Evolutionary conservation across 2,329 filamentous ascomycete species (phyloP).

Genomic region (Aspergillus proliferans): DNA sequence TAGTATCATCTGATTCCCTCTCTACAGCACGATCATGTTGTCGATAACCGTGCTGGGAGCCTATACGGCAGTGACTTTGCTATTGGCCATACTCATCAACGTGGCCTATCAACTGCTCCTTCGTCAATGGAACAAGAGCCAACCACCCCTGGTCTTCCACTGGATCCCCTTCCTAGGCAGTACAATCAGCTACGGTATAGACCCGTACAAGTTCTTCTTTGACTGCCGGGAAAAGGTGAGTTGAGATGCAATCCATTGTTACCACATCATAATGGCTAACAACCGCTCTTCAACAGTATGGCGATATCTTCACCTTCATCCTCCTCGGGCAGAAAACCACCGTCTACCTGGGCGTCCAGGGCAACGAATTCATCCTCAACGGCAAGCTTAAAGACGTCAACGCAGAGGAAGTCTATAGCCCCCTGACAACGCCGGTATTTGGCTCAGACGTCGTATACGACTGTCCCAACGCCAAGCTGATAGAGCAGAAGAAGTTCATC

Average conservation of each 20-base stretch:
- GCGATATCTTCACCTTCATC: slow-evolving; percentile 84
- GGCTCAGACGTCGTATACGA: slow-evolving; percentile 85
- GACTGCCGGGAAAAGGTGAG: slow-evolving; percentile 65
- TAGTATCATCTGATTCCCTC: too few relatives aligned
- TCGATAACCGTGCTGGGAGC: too few relatives aligned
- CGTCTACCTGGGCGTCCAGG: slow-evolving; percentile 71
- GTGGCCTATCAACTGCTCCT: too few relatives aligned
- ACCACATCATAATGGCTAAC: neutral
- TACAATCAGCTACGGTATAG: slow-evolving; percentile 90
- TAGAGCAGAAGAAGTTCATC: slow-evolving; percentile 88
- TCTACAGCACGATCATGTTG: too few relatives aligned
- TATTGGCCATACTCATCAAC: too few relatives aligned
- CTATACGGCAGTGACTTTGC: too few relatives aligned
- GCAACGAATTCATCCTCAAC: slow-evolving; percentile 88
- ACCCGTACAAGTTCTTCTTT: slow-evolving; percentile 61
- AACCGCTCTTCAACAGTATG: slow-evolving; percentile 52
- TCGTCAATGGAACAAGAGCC: too few relatives aligned
- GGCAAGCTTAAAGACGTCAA: slow-evolving; percentile 85
- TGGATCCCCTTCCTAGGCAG: slow-evolving; percentile 71
- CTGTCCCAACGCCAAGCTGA: slow-evolving; percentile 83
- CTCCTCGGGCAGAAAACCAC: slow-evolving; percentile 85
- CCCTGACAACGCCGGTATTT: slow-evolving; percentile 66
- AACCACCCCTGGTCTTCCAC: slow-evolving; percentile 64
- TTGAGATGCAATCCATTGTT: neutral
- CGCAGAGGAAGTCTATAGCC: slow-evolving; percentile 83